These are phyloP conservation scores for Coniochaeta hoffmannii DNA, from an alignment of 2,329 filamentous ascomycete genomes.

Conservation along the genomic window DNA sequence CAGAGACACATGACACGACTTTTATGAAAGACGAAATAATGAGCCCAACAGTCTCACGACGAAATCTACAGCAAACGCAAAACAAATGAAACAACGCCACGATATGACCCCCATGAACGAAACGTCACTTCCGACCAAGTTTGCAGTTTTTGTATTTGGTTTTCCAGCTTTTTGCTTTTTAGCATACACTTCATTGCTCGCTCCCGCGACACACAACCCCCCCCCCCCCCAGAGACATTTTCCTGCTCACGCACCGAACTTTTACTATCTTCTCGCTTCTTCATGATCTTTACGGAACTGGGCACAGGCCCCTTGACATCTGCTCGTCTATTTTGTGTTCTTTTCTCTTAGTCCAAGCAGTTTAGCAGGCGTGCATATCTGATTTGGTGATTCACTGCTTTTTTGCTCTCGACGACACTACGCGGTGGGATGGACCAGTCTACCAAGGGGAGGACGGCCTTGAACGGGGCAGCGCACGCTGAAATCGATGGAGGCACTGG, in stretches of 20 bases:
- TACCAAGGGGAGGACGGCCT: not conserved
- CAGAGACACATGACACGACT: slow-evolving; percentile 30
- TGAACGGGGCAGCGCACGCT: not conserved
- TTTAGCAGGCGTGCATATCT: slow-evolving; percentile 28
- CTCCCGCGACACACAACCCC: slow-evolving; percentile 19
- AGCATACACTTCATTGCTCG: slow-evolving; percentile 21
- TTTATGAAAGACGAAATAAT: slow-evolving; percentile 20
- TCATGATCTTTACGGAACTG: slow-evolving; percentile 11
- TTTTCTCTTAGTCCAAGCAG: slow-evolving; percentile 10
- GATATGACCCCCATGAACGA: not conserved
- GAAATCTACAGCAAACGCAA: slow-evolving; percentile 12
- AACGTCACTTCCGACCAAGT: slow-evolving; percentile 4
- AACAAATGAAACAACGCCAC: not conserved
- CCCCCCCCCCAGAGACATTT: slow-evolving; percentile 15
- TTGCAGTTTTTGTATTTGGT: slow-evolving; percentile 4
- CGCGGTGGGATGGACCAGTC: not conserved
- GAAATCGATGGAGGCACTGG: not conserved
- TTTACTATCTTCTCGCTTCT: slow-evolving; percentile 18
- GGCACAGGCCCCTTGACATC: not conserved
- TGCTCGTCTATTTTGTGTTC: slow-evolving; percentile 11
- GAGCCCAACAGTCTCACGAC: slow-evolving; percentile 7
- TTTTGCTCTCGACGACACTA: slow-evolving; percentile 9
- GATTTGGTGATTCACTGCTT: slow-evolving; percentile 21
- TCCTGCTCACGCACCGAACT: slow-evolving; percentile 39
- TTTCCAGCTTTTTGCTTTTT: slow-evolving; percentile 10